Evolutionary conservation across 177 flowering plant genomes (phyloP).

Genomic region (Tripterygium wilfordii): DNA sequence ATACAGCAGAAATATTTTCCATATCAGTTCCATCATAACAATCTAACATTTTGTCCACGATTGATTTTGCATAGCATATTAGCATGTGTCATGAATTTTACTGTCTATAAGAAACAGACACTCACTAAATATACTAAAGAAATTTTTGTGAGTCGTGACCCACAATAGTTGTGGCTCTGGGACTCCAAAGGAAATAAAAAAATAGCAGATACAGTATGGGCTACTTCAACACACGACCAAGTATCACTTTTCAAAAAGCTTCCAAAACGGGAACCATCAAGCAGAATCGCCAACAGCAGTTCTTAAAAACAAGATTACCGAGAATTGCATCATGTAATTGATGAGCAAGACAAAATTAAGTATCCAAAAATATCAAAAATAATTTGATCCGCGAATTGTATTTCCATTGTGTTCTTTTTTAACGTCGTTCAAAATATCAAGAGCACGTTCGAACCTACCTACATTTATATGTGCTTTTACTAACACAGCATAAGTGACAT

Average conservation of each 20-base stretch:
- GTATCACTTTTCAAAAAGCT: constrained; percentile 23
- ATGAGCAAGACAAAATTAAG: too few relatives aligned
- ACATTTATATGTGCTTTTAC: constrained; percentile 10
- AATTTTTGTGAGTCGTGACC: constrained; percentile 57
- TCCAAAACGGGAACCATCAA: constrained; percentile 25
- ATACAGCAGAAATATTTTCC: constrained; percentile 17
- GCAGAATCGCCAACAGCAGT: too few relatives aligned
- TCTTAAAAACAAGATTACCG: too few relatives aligned
- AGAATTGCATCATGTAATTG: too few relatives aligned
- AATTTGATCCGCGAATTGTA: too few relatives aligned
- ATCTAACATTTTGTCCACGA: constrained; percentile 9
- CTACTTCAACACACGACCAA: constrained; percentile 71
- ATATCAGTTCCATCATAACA: constrained; percentile 8
- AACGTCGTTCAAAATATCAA: constrained; percentile 5
- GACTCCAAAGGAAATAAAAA: constrained; percentile 69
- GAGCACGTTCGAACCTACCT: constrained; percentile 12
- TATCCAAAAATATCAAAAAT: too few relatives aligned
- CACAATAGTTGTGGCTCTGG: constrained; percentile 45
- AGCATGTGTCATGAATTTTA: constrained; percentile 15
- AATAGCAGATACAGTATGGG: constrained; percentile 32
- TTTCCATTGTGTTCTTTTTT: too few relatives aligned
- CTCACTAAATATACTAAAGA: constrained; percentile 53
- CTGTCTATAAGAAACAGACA: constrained; percentile 33
- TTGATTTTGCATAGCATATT: constrained; percentile 8
- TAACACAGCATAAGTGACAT: constrained; percentile 11